Evolutionary conservation across 169 alveolate genomes (phyloP).

Genomic region (Plasmodium chabaudi): DNA sequence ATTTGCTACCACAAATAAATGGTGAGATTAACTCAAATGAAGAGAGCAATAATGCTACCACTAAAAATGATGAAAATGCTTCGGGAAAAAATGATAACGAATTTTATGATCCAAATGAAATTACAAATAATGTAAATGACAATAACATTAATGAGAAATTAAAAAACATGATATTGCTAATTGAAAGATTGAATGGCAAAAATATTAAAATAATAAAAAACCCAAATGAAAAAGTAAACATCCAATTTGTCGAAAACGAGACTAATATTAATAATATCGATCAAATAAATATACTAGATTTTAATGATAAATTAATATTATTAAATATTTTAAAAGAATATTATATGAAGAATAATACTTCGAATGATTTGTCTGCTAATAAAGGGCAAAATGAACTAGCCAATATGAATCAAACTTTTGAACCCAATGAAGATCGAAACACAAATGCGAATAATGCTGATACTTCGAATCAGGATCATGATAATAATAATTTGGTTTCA

Average conservation of each 20-base stretch:
- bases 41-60: too few relatives aligned
- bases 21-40: too few relatives aligned
- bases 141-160: conserved; percentile 20
- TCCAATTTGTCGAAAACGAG: neutral
- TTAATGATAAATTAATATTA: conserved; percentile 18
- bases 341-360: conserved; percentile 2
- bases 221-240: neutral
- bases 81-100: conserved; percentile 8
- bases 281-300: conserved; percentile 1
- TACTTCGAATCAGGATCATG: too few relatives aligned
- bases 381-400: neutral
- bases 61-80: neutral
- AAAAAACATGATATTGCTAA: conserved; percentile 4
- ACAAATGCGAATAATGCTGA: neutral
- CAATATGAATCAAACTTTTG: neutral
- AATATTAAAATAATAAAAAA: conserved; percentile 1
- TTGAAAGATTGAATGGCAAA: conserved; percentile 20
- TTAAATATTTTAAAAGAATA: conserved; percentile 18
- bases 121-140: too few relatives aligned
- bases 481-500: too few relatives aligned
- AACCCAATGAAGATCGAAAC: neutral
- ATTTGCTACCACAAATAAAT: too few relatives aligned
- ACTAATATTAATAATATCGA: neutral
- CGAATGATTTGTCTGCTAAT: neutral
- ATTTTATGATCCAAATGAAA: conserved; percentile 11